Conservation (phyloP, 805 yeast species). For the Lachancea mirantina region DNA sequence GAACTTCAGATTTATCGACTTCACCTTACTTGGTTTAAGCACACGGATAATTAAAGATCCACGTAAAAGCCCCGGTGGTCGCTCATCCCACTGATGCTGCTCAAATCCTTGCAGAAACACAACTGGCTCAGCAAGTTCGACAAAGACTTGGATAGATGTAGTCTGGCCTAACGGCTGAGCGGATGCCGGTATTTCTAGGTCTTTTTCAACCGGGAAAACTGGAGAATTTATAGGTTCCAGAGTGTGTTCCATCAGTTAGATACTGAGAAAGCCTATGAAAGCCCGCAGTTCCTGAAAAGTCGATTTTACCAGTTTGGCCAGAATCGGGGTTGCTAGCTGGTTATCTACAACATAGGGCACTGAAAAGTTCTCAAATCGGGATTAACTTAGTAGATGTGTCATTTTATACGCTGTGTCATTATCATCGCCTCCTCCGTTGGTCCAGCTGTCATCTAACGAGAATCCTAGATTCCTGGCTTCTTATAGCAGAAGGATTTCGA, state of each 20-base stretch:
- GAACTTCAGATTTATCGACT: conserved; percentile 52
- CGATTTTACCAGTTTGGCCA: no score
- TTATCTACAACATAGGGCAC: no score
- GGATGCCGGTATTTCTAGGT: conserved; percentile 37
- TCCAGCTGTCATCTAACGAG: no score
- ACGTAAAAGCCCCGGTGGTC: conserved; percentile 74
- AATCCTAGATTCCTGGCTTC: no score
- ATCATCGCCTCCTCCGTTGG: no score
- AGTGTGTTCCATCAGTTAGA: conserved; percentile 9
- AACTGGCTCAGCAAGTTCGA: conserved; percentile 72
- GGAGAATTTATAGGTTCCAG: conserved; percentile 34
- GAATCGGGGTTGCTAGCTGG: no score
- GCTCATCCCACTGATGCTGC: conserved; percentile 49
- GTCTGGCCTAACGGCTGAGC: conserved; percentile 51
- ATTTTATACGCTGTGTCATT: no score
- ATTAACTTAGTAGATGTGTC: no score
- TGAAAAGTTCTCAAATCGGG: no score
- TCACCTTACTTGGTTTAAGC: conserved; percentile 63
- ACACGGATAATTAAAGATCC: conserved; percentile 71
- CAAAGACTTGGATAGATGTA: conserved; percentile 59
- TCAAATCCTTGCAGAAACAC: conserved; percentile 80
- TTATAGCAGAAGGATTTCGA: no score
- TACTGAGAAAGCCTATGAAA: background rate
- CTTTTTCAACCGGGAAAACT: conserved; percentile 45
- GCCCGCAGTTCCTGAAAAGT: no score